These are phyloP conservation scores for Mycosphaerella arachidis DNA, from an alignment of 2,329 filamentous ascomycete species.

Conservation along the genomic window DNA sequence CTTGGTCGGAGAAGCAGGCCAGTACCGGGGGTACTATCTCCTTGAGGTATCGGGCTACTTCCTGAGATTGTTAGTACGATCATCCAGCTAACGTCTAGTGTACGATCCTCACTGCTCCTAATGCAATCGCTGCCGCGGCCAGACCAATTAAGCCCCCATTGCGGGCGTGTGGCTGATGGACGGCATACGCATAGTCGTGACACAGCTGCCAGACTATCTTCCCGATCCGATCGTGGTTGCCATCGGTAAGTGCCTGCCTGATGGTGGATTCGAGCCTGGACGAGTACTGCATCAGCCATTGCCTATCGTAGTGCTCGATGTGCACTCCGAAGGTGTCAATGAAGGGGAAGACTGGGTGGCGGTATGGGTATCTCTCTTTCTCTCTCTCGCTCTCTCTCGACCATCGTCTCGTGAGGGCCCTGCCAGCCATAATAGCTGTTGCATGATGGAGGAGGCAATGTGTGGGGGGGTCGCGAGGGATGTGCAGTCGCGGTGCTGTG, in stretches of 20 bases:
- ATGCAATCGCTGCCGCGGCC: slow-evolving; percentile 89
- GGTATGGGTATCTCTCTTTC: background rate
- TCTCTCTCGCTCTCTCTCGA: slow-evolving; percentile 1
- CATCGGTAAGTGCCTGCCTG: slow-evolving; percentile 70
- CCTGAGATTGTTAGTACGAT: slow-evolving; percentile 49
- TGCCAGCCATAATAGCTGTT: background rate
- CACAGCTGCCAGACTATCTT: slow-evolving; percentile 93
- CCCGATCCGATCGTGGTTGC: slow-evolving; percentile 75
- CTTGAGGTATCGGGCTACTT: slow-evolving; percentile 84
- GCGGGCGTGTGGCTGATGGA: slow-evolving; percentile 91
- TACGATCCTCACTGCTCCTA: slow-evolving; percentile 69
- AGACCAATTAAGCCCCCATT: slow-evolving; percentile 95
- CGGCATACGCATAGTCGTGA: slow-evolving; percentile 95
- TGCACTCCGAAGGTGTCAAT: slow-evolving; percentile 16
- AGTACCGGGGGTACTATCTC: slow-evolving; percentile 94
- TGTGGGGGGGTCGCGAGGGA: slow-evolving; percentile 34
- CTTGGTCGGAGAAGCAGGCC: slow-evolving; percentile 96
- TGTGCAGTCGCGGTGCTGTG: background rate
- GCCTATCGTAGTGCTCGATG: slow-evolving; percentile 10
- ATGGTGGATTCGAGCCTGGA: slow-evolving; percentile 82
- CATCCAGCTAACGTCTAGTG: background rate
- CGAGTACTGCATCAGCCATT: slow-evolving; percentile 16
- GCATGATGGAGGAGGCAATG: slow-evolving; percentile 1
- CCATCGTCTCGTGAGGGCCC: background rate
- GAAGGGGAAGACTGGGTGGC: slow-evolving; percentile 4